phyloP scores from a whole-genome alignment of 2,329 filamentous ascomycete genomes.

The Eutypella sp. region DNA sequence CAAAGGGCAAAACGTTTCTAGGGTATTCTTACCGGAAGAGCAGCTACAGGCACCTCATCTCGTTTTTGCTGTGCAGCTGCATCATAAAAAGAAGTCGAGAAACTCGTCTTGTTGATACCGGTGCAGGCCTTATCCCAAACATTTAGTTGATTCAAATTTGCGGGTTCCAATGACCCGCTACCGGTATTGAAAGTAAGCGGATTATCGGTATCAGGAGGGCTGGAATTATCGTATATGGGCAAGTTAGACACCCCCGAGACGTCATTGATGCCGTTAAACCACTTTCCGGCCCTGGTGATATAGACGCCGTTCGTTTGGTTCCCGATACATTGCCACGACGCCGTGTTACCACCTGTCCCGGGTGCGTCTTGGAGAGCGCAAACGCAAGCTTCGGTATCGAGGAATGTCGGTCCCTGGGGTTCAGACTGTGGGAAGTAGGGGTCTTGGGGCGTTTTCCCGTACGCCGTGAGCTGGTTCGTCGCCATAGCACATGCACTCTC shows the following conservation, averaged over 20 bases:
- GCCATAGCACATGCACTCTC: background rate
- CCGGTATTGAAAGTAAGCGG: background rate
- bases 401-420: conserved; percentile 29
- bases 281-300: conserved; percentile 33
- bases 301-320: conserved; percentile 38
- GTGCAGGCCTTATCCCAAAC: conserved; percentile 37
- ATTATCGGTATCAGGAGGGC: conserved; percentile 26
- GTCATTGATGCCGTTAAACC: conserved; percentile 31
- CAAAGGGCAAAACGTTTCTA: background rate
- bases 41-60: conserved; percentile 29
- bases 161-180: background rate
- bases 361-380: conserved; percentile 28
- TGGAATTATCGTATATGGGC: conserved; percentile 32
- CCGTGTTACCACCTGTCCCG: conserved; percentile 10
- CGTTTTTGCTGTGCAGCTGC: conserved; percentile 20
- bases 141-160: conserved; percentile 21
- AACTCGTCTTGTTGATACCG: conserved; percentile 33
- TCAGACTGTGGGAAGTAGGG: conserved; percentile 28
- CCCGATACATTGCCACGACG: conserved; percentile 40
- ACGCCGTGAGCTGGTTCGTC: background rate
- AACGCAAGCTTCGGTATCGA: conserved; percentile 34
- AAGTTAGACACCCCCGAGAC: conserved; percentile 14
- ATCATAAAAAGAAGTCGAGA: conserved; percentile 37
- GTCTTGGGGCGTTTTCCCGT: conserved; percentile 25
- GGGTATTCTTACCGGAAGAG: conserved; percentile 20